phyloP scores from a whole-genome alignment of 352 stramenopile species.

The Aphanomyces astaci region DNA sequence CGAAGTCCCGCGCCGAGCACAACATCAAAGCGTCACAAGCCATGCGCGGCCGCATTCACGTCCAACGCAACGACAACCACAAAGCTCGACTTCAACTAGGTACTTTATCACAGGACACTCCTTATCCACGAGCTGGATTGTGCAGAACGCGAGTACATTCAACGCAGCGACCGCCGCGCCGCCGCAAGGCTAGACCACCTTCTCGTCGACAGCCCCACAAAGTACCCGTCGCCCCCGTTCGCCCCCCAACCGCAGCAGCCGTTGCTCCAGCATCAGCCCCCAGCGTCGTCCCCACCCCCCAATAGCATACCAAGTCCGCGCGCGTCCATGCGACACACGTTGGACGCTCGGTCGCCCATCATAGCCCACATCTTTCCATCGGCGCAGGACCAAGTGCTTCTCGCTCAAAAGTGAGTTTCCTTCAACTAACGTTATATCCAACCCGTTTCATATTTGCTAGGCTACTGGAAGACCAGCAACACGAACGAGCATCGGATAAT shows the following conservation, averaged over 20 bases:
- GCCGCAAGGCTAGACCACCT: not conserved
- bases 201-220: not conserved
- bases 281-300: not conserved
- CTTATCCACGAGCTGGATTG: not conserved
- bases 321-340: not conserved
- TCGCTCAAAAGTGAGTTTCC: not conserved
- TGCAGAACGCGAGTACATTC: not conserved
- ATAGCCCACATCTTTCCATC: constrained; percentile 13
- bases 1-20: constrained; percentile 40
- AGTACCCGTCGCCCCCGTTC: not conserved
- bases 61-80: constrained; percentile 36
- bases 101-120: too few relatives aligned
- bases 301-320: not conserved
- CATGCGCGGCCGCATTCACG: constrained; percentile 47
- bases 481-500: not conserved
- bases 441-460: too few relatives aligned
- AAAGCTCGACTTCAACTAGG: constrained; percentile 36
- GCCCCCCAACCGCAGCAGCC: not conserved
- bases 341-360: constrained; percentile 15
- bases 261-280: too few relatives aligned
- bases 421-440: not conserved
- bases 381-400: not conserved
- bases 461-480: not conserved
- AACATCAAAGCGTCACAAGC: constrained; percentile 66
- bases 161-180: constrained; percentile 8